phyloP scores from a whole-genome alignment of 2,329 filamentous ascomycete genomes.

The Alternaria sp. region DNA sequence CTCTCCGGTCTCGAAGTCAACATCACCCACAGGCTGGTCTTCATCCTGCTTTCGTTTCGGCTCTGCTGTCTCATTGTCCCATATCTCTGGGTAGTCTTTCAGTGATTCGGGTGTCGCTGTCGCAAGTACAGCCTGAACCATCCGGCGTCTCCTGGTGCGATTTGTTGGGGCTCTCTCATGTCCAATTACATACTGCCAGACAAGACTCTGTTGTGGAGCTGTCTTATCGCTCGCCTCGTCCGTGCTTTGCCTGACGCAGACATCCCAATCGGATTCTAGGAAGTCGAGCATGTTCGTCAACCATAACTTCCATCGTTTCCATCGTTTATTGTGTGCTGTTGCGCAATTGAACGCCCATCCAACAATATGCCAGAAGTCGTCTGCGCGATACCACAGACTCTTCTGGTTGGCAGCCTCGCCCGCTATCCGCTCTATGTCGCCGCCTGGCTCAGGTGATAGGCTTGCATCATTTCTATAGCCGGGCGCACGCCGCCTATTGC shows the following conservation, averaged over 20 bases:
- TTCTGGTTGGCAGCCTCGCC: conserved; percentile 67
- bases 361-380: conserved; percentile 87
- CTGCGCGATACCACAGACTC: conserved; percentile 76
- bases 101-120: conserved; percentile 65
- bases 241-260: conserved; percentile 56
- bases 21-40: conserved; percentile 66
- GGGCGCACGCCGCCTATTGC: conserved; percentile 34
- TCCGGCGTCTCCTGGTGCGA: conserved; percentile 58
- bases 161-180: conserved; percentile 44
- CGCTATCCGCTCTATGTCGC: conserved; percentile 50
- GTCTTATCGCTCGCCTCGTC: conserved; percentile 26
- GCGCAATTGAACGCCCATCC: conserved; percentile 97
- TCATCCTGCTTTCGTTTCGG: conserved; percentile 59
- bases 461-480: conserved; percentile 34
- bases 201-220: conserved; percentile 63
- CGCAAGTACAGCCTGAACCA: conserved; percentile 73
- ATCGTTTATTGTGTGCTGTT: conserved; percentile 73
- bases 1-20: conserved; percentile 63
- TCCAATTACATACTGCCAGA: conserved; percentile 66
- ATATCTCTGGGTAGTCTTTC: conserved; percentile 70
- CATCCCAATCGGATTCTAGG: conserved; percentile 74
- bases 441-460: conserved; percentile 43
- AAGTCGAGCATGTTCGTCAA: conserved; percentile 80
- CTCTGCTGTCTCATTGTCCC: conserved; percentile 68
- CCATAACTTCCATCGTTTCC: conserved; percentile 84